Conservation (phyloP, 2,329 filamentous ascomycete genomes). For the Aspergillaceae sp. region DNA sequence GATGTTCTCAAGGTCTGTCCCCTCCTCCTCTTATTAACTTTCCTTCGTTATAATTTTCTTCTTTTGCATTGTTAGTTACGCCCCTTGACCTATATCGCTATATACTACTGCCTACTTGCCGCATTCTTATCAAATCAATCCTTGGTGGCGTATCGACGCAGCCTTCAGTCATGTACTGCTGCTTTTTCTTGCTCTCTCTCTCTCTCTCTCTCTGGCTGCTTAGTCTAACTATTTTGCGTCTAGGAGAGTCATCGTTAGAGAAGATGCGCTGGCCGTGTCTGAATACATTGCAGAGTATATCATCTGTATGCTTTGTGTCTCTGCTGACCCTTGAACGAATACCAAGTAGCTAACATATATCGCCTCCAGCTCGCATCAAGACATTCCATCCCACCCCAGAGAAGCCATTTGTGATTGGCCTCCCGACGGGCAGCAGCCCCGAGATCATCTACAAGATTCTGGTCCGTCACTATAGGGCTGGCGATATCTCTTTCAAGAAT, state of each 20-base stretch:
- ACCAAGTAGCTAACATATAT: conserved; percentile 4
- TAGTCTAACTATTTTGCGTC: conserved; percentile 6
- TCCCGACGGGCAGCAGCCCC: conserved; percentile 76
- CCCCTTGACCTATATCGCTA: not conserved
- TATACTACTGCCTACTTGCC: not conserved
- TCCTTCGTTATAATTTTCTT: not conserved
- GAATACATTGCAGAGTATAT: conserved; percentile 75
- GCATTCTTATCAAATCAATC: not conserved
- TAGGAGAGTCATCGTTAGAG: conserved; percentile 78
- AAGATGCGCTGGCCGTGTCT: conserved; percentile 60
- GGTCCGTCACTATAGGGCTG: conserved; percentile 43
- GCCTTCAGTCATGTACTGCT: conserved; percentile 9
- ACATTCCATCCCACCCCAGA: conserved; percentile 62
- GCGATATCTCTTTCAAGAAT: conserved; percentile 71
- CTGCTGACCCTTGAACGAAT: conserved; percentile 3
- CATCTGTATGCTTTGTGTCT: conserved; percentile 50
- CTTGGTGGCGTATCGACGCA: conserved; percentile 19
- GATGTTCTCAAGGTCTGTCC: not conserved
- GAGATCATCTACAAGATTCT: conserved; percentile 69
- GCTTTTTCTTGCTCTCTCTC: conserved; percentile 12
- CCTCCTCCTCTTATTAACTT: not conserved
- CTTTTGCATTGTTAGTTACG: not conserved
- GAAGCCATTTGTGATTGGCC: conserved; percentile 70
- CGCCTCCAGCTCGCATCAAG: conserved; percentile 59
- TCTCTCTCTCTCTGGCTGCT: not conserved